Percentiles rank a stretch among this genome's conserved stretches.
Evolutionary conservation across 176 grass and related monocot species (phyloP).

Genomic region (Triticum urartu): DNA sequence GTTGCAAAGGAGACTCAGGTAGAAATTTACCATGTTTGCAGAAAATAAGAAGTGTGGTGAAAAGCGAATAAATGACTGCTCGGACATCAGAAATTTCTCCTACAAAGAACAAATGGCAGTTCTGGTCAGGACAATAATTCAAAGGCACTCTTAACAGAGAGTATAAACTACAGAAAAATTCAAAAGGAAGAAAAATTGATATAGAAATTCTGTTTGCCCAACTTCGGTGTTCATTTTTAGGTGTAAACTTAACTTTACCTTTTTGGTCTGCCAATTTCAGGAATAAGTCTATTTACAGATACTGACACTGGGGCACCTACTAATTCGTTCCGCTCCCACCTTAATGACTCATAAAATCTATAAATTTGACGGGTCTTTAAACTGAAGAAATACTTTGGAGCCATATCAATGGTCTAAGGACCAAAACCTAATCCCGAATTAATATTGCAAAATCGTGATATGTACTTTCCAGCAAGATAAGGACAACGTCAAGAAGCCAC

Average conservation of each 20-base stretch:
- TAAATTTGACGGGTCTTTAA: not conserved
- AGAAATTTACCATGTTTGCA: slow-evolving; percentile 71
- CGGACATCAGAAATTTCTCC: slow-evolving; percentile 44
- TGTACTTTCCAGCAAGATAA: slow-evolving; percentile 8
- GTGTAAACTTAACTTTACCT: not conserved
- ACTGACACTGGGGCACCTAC: not conserved
- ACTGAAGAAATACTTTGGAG: slow-evolving; percentile 12
- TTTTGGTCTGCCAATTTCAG: not conserved
- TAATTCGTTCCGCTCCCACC: not conserved
- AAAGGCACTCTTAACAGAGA: not conserved
- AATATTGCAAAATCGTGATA: slow-evolving; percentile 6
- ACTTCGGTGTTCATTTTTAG: slow-evolving; percentile 4
- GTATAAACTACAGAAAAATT: not conserved
- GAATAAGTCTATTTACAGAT: slow-evolving; percentile 2
- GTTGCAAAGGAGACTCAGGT: slow-evolving; percentile 1
- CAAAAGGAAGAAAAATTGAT: slow-evolving; percentile 15
- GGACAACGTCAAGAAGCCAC: not conserved
- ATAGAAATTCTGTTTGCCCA: not conserved
- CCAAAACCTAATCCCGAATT: slow-evolving; percentile 2
- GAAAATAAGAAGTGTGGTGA: slow-evolving; percentile 37
- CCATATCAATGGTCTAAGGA: slow-evolving; percentile 4
- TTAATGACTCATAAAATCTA: not conserved
- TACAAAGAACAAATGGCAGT: slow-evolving; percentile 38
- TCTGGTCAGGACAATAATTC: slow-evolving; percentile 10
- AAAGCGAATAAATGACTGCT: slow-evolving; percentile 61